phyloP scores from a whole-genome alignment of 179 eudicot species.

The Carnegiea gigantea region DNA sequence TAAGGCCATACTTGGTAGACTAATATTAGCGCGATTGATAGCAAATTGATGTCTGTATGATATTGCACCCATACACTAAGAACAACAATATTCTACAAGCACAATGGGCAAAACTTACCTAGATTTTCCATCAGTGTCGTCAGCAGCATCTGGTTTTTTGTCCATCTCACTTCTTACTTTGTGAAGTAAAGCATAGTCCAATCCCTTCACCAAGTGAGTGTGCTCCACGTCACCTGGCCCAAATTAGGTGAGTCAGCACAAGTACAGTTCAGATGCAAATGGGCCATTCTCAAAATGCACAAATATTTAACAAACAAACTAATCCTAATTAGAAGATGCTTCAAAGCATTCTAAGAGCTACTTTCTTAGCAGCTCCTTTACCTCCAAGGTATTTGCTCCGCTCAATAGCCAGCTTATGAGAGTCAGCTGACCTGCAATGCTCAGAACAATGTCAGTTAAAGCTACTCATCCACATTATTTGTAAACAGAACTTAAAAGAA shows the following conservation, averaged over 20 bases:
- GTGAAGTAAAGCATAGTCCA: conserved; percentile 94
- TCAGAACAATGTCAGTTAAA: conserved; percentile 12
- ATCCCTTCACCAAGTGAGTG: conserved; percentile 97
- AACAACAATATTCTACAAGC: neutral
- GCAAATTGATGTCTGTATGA: neutral
- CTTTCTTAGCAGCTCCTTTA: too few species aligned
- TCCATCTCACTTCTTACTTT: conserved; percentile 97
- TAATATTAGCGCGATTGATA: neutral
- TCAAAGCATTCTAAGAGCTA: neutral
- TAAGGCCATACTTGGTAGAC: neutral
- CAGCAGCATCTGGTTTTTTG: conserved; percentile 80
- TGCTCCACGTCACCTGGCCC: conserved; percentile 94
- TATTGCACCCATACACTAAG: neutral
- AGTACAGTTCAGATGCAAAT: neutral
- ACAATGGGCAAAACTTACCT: conserved; percentile 39
- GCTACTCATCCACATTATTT: conserved; percentile 21
- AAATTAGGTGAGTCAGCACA: conserved; percentile 14
- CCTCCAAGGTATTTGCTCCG: conserved; percentile 99
- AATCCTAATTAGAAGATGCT: neutral
- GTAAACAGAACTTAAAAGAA: neutral
- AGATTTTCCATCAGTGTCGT: conserved; percentile 67
- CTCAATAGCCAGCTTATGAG: conserved; percentile 89
- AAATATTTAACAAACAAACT: neutral
- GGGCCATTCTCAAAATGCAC: neutral
- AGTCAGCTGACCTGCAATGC: conserved; percentile 57